These are phyloP conservation scores for Leccinum pellstonianum DNA, from an alignment of 768 basidiomycete genomes.

Conservation along the genomic window DNA sequence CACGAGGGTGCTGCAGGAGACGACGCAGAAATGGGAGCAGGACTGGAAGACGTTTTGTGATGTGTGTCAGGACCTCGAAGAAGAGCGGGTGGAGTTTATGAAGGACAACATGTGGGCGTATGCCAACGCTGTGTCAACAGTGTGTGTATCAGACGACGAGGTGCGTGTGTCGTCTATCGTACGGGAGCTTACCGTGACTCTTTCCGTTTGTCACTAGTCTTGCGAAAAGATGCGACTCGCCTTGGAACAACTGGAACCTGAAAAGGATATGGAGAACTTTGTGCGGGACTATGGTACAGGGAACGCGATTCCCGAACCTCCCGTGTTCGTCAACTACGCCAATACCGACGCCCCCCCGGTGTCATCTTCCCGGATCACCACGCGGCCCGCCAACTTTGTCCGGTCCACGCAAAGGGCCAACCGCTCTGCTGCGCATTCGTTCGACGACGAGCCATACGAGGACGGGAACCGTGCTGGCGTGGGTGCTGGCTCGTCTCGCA, in stretches of 20 bases:
- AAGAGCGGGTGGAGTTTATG: conserved; percentile 90
- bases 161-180: conserved; percentile 42
- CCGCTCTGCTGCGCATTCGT: conserved; percentile 24
- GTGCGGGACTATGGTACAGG: conserved; percentile 90
- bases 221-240: conserved; percentile 87
- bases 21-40: conserved; percentile 81
- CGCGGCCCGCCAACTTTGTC: conserved; percentile 55
- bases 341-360: conserved; percentile 63
- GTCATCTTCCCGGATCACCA: conserved; percentile 54
- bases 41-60: conserved; percentile 97
- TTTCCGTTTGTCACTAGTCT: conserved; percentile 49
- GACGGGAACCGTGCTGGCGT: conserved; percentile 63
- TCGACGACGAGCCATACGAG: conserved; percentile 46
- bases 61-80: conserved; percentile 92
- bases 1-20: conserved; percentile 74
- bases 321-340: conserved; percentile 81
- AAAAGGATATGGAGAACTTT: conserved; percentile 85
- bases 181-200: neutral
- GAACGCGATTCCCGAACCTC: conserved; percentile 82
- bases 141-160: conserved; percentile 95
- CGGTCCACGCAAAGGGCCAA: conserved; percentile 39
- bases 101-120: conserved; percentile 96
- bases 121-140: conserved; percentile 93
- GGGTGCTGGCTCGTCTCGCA: conserved; percentile 47
- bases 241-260: conserved; percentile 86